Base-by-base conservation (phyloP, 2,329 filamentous ascomycete species). In the Trichocomaceae sp. region DNA sequence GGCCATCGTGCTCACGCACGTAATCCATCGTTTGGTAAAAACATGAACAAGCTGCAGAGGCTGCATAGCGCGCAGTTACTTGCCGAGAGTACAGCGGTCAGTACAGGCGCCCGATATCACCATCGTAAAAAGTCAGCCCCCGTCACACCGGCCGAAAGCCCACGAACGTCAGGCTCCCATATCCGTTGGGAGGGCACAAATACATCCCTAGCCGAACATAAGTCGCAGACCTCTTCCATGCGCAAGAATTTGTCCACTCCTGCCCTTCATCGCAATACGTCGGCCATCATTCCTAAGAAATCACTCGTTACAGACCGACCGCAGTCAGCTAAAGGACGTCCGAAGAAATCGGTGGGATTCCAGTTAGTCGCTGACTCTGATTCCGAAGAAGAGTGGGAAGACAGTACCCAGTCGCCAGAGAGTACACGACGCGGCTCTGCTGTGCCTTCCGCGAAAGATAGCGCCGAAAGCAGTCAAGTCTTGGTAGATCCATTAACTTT, bases 401-500 rank as follows among this genome's bases (percentile, higher is more conserved):
- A 77, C 61, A 75, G 72, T 23, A 75, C 74, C 20, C 72, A 75
- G 58, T 77, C 75, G 17, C 73, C 75, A 31, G 73, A 75, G 59
- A 74, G 74, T 57, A 77, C 74, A 12, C 66, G 75, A 57, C 72
- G 72, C 52, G 74, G 74, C 58, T 77, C 75, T 8, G 64, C 72
- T 45, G 71, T 63, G 26, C 67, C 69, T 47, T 68, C 56, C 5
- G 42, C 64, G 19, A 68, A 64, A 52, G 66, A 66, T 31, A 69
- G 67, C 54, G 60, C 62, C 33, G 70, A 71, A 47, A 72, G 69
- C 56, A 58, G 59, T 39, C 60, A 63, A 10, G 66, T 71, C 29
- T 54, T 72, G 46, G 66, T 72, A 44, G 70, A 72, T 57, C 70
- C 69, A 15, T 64, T 72, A 50, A 71, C 68, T 26, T 72, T 72